A percentile compares a stretch with the other conserved stretches of the same genome.
Conservation (phyloP, 2,329 filamentous ascomycete genomes). For the Alternaria consortialis region DNA sequence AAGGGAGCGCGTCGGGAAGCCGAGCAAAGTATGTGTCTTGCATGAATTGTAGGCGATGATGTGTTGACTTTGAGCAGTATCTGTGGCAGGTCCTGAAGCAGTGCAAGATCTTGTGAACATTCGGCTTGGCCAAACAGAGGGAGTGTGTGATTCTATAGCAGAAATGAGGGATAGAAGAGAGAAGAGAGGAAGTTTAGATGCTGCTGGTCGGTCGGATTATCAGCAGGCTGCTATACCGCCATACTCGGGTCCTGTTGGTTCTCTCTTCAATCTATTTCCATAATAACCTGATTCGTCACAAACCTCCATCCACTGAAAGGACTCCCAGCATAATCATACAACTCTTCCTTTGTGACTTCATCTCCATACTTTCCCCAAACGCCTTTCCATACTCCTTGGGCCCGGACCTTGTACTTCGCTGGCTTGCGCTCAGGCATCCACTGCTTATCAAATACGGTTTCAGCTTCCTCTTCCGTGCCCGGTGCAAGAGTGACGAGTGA, state of each 20-base stretch:
- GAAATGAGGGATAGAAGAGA: background rate
- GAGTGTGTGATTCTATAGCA: background rate
- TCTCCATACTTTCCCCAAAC: constrained; percentile 45
- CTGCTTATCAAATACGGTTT: constrained; percentile 50
- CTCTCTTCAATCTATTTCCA: constrained; percentile 25
- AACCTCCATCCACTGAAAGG: constrained; percentile 38
- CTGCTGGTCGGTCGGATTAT: background rate
- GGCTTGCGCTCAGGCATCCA: constrained; percentile 50
- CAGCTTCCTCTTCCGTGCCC: constrained; percentile 42
- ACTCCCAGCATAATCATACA: constrained; percentile 36
- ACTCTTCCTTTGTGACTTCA: constrained; percentile 35
- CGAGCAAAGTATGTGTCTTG: constrained; percentile 2
- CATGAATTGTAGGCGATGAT: background rate
- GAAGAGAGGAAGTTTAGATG: background rate
- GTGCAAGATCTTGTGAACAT: constrained; percentile 6
- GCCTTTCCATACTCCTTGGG: constrained; percentile 46
- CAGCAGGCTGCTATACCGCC: background rate
- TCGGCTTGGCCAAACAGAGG: background rate
- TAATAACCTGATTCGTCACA: constrained; percentile 32
- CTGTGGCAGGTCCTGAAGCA: constrained; percentile 7
- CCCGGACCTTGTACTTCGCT: constrained; percentile 49
- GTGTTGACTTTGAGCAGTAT: constrained; percentile 3
- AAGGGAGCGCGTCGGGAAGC: constrained; percentile 5
- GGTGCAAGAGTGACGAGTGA: constrained; percentile 49
- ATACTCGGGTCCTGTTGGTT: background rate